phyloP scores from a whole-genome alignment of 768 basidiomycete genomes.

The Candolleomyces eurysporus region DNA sequence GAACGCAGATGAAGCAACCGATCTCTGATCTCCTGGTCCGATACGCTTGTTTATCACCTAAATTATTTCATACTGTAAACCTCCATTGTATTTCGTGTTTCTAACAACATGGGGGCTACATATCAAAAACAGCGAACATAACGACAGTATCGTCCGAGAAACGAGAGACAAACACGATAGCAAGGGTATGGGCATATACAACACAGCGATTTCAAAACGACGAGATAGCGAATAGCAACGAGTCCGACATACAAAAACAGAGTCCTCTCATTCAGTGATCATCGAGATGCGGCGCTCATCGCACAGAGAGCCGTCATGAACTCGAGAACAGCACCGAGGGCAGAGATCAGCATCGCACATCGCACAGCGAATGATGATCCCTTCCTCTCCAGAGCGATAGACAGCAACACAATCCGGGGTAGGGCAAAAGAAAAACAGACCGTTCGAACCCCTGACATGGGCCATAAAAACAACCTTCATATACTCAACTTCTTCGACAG shows the following conservation, averaged over 20 bases:
- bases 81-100: no score
- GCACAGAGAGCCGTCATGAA: conserved; percentile 26
- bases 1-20: no score
- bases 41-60: no score
- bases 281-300: conserved; percentile 3
- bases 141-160: no score
- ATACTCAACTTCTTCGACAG: conserved; percentile 36
- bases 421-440: conserved; percentile 55
- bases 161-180: no score
- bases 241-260: background rate
- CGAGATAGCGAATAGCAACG: no score
- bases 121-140: no score
- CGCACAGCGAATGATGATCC: conserved; percentile 24
- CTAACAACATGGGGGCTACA: no score
- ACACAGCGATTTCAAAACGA: no score
- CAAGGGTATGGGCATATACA: no score
- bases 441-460: conserved; percentile 37
- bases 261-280: background rate
- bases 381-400: conserved; percentile 30
- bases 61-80: no score
- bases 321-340: conserved; percentile 24
- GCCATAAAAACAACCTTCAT: conserved; percentile 41
- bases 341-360: conserved; percentile 25
- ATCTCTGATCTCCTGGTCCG: no score
- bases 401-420: conserved; percentile 48